A percentile compares a stretch with the other conserved stretches of the same genome.
Evolutionary conservation across 176 grass and related monocot species (phyloP).

Genomic region (Rhynchospora breviuscula): DNA sequence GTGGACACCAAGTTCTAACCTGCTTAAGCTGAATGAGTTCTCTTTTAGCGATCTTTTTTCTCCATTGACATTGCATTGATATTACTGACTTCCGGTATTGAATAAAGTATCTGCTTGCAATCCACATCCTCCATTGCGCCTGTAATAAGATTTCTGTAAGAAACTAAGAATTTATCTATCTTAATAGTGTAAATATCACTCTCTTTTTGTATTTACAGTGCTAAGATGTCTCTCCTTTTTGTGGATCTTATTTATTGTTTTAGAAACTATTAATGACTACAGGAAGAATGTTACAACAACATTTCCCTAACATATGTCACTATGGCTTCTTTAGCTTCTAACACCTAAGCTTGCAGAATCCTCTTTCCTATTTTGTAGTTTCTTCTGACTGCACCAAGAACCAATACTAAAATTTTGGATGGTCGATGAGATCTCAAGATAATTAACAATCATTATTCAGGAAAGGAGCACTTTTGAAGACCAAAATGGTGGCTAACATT

Average conservation of each 20-base stretch:
- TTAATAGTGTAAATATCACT: background rate
- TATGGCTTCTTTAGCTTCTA: background rate
- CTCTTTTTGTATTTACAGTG: background rate
- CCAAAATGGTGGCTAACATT: background rate
- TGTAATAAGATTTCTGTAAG: conserved; percentile 10
- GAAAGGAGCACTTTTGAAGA: background rate
- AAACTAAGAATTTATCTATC: background rate
- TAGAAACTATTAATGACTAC: background rate
- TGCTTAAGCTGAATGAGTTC: conserved; percentile 57
- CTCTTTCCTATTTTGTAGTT: background rate
- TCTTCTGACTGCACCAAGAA: background rate
- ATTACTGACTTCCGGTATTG: conserved; percentile 44
- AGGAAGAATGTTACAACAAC: background rate
- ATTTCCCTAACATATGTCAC: background rate
- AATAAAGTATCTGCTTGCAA: conserved; percentile 33
- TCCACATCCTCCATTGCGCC: conserved; percentile 71
- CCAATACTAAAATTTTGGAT: background rate
- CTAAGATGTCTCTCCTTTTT: background rate
- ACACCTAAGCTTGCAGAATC: background rate
- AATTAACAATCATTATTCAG: background rate
- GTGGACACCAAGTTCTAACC: conserved; percentile 29
- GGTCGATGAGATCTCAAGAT: background rate
- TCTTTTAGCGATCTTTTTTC: conserved; percentile 74
- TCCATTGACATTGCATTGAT: conserved; percentile 71
- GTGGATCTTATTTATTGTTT: background rate